Conservation (phyloP, 768 basidiomycete species). For the Suillus clintonianus region DNA sequence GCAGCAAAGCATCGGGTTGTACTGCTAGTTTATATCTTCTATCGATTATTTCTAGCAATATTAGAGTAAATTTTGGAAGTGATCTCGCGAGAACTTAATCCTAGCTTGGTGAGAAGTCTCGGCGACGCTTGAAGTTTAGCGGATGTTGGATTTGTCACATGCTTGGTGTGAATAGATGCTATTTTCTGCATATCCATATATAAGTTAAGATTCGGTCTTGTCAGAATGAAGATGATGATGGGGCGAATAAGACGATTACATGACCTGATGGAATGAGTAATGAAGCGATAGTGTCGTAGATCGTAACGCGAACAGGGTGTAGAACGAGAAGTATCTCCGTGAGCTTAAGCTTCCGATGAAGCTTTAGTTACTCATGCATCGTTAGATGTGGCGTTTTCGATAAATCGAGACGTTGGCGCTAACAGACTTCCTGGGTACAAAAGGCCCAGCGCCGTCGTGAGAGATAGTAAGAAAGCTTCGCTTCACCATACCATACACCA, state of each 20-base stretch:
- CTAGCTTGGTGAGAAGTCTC: background rate
- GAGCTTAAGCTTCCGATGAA: background rate
- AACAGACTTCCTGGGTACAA: background rate
- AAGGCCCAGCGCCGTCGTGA: background rate
- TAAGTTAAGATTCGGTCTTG: background rate
- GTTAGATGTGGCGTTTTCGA: background rate
- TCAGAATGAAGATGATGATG: background rate
- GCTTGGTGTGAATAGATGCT: too few relatives aligned
- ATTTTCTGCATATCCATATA: background rate
- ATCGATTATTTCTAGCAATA: background rate
- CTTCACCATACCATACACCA: background rate
- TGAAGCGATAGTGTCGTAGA: background rate
- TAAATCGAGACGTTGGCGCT: background rate
- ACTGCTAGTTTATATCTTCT: background rate
- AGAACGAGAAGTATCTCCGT: background rate
- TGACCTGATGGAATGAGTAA: background rate
- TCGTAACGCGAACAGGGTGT: background rate
- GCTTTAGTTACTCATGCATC: too few relatives aligned
- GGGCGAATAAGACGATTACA: background rate
- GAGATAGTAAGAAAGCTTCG: background rate
- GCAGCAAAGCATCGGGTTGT: background rate
- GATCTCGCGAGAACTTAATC: background rate
- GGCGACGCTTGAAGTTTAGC: background rate
- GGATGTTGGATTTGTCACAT: too few relatives aligned
- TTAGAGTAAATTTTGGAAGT: background rate